A percentile compares a stretch with the other conserved stretches of the same genome.
Conservation (phyloP, 306 rosid species). For the Quercus wislizeni region DNA sequence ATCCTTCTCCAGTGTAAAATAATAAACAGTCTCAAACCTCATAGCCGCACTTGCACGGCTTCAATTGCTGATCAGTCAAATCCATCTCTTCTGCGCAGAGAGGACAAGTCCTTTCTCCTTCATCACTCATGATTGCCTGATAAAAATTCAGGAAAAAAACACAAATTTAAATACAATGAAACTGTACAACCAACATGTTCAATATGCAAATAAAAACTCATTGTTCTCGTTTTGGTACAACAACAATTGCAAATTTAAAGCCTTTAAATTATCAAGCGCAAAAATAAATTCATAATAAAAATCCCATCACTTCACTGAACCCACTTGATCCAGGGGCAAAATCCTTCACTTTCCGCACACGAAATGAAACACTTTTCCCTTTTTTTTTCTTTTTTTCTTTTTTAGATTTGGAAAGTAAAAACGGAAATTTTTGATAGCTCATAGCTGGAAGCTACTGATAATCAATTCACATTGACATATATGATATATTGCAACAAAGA, state of each 20-base stretch:
- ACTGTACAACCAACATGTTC: neutral
- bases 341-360: neutral
- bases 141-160: conserved; percentile 10
- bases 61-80: conserved; percentile 97
- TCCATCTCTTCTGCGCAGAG: conserved; percentile 99
- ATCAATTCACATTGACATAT: neutral
- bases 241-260: neutral
- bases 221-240: no score
- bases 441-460: neutral
- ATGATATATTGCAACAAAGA: neutral
- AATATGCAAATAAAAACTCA: neutral
- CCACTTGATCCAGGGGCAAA: neutral
- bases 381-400: no score
- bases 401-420: neutral
- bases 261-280: neutral
- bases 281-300: neutral
- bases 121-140: conserved; percentile 86
- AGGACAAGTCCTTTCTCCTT: conserved; percentile 94
- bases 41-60: conserved; percentile 96
- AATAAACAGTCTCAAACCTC: conserved; percentile 46
- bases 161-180: neutral
- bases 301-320: no score
- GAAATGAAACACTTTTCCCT: neutral
- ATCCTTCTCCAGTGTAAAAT: neutral
- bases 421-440: neutral